Conservation (phyloP, 345 rosid species). For the Punica granatum region DNA sequence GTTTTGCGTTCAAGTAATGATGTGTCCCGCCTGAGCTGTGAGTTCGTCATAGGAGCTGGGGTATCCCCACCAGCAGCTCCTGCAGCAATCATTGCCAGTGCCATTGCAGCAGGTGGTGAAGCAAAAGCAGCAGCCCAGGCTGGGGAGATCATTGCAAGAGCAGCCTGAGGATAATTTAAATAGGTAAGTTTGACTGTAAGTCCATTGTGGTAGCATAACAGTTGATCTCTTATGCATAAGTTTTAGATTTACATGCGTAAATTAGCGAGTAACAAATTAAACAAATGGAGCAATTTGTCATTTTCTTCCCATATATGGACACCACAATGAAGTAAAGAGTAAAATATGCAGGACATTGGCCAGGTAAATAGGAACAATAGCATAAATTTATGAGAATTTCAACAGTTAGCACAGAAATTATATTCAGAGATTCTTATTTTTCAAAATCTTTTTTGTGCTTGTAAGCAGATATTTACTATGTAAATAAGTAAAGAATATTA, state of each 20-base stretch:
- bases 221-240: not conserved
- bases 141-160: conserved; percentile 89
- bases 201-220: not conserved
- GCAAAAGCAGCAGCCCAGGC: conserved; percentile 99
- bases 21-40: conserved; percentile 74
- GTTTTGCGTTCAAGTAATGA: conserved; percentile 83
- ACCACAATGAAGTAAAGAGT: not conserved
- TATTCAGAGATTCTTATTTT: not conserved
- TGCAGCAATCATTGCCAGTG: conserved; percentile 99
- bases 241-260: not conserved
- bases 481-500: not conserved
- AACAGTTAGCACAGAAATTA: not conserved
- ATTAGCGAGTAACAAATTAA: not conserved
- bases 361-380: not conserved
- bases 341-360: not conserved
- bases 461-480: not conserved
- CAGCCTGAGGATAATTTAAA: conserved; percentile 47
- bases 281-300: not conserved
- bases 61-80: conserved; percentile 94
- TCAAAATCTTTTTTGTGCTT: not conserved
- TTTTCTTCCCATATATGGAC: not conserved
- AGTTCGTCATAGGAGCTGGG: conserved; percentile 48
- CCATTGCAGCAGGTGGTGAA: conserved; percentile 99
- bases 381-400: not conserved
- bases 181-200: not conserved